Base-by-base conservation (phyloP, 306 rosid genomes). In the Morella rubra region DNA sequence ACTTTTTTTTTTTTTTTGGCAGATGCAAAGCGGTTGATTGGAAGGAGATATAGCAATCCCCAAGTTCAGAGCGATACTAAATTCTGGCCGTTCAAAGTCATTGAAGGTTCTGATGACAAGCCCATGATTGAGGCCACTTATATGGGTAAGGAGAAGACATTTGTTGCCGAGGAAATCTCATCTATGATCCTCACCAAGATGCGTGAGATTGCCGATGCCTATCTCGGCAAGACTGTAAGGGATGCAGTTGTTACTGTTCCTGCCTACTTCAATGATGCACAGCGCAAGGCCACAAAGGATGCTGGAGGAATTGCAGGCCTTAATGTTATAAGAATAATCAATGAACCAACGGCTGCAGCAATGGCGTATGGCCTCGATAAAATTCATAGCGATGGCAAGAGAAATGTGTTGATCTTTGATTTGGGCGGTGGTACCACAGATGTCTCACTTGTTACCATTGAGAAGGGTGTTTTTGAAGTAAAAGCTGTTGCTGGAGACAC, bases 401-500 rank as follows among this genome's bases (percentile, higher is more conserved):
- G 41, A 69, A 77, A 45, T 77, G 75, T 69, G 18, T 4, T 77
- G 51, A 56, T 77, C 59, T 77, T 69, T 77, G 75, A 69, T 56
- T 69, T 77, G 41, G 75, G 75, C 2, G 75, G 70, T 1, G 75
- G 80, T 45, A 77, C 60, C 37, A 45, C 61, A 12, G 80, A 77
- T 69, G 69, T 77, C 14, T 77, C 80, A 55, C 69, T 69, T 4
- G 68, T 76, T 27, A 68, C 68, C 1, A 68, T 76, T 15, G 55
- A 72, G n/a, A 32, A 44, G 5, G 69, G 74, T 54, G 45, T 3
- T 12, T 76, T 76, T 76, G 74, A 68, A 68, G 80, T 55, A 6
- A 24, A 9, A 4, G 37, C 49, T 0, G 83, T 81, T 18, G 81
- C 79, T 18, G 86, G 89, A 32, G 80, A 76, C 49, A 76, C 74